Conservation (phyloP, 2,329 filamentous ascomycete species). For the Xylariaceae sp. region DNA sequence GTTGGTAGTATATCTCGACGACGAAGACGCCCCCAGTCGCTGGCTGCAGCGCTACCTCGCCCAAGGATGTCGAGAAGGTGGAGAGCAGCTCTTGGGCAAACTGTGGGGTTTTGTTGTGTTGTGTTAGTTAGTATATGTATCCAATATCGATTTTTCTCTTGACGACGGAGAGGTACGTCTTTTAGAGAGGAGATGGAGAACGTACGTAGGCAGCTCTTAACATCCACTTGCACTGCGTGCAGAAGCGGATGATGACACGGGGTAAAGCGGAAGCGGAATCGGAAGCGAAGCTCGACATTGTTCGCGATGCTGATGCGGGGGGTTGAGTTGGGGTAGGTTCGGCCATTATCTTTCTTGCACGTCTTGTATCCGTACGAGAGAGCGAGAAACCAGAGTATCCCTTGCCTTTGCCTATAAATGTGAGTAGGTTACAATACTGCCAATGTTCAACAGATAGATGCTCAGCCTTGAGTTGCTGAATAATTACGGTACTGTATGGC, state of each 20-base stretch:
- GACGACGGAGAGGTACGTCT: background rate
- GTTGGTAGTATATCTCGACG: constrained; percentile 54
- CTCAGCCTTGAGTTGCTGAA: too few relatives aligned
- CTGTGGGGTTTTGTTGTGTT: constrained; percentile 37
- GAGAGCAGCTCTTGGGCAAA: constrained; percentile 93
- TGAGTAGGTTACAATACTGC: too few relatives aligned
- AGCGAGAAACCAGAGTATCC: too few relatives aligned
- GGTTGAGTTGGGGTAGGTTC: constrained; percentile 14
- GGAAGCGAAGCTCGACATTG: constrained; percentile 7
- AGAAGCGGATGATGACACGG: constrained; percentile 82
- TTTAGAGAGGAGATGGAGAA: constrained; percentile 9
- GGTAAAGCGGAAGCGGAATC: constrained; percentile 45
- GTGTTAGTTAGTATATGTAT: too few relatives aligned
- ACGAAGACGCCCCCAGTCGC: constrained; percentile 78
- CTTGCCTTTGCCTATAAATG: too few relatives aligned
- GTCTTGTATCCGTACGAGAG: background rate
- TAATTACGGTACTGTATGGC: too few relatives aligned
- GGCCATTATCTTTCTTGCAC: constrained; percentile 18
- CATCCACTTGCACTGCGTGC: constrained; percentile 93
- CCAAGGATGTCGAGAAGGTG: constrained; percentile 78
- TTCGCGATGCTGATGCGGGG: too few relatives aligned
- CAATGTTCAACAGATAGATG: too few relatives aligned
- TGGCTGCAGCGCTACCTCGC: constrained; percentile 83
- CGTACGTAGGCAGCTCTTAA: constrained; percentile 77
- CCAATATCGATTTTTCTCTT: too few relatives aligned